Conservation (phyloP, 148 eudicot species). For the Arctostaphylos glauca region DNA sequence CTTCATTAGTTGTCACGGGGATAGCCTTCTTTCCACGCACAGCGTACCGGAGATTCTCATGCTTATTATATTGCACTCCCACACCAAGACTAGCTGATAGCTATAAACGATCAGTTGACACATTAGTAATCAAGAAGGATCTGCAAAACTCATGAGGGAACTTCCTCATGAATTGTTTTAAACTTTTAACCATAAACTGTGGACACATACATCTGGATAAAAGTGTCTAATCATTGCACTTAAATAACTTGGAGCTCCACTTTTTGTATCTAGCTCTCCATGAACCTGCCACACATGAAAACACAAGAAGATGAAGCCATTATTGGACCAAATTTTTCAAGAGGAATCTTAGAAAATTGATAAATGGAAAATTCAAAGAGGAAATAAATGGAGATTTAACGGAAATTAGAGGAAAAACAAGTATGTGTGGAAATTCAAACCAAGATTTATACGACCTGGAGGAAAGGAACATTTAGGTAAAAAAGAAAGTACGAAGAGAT, state of each 20-base stretch:
- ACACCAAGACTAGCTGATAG: conserved; percentile 61
- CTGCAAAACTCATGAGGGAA: not conserved
- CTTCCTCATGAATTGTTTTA: not conserved
- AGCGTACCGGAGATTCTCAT: conserved; percentile 50
- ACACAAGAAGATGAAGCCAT: not conserved
- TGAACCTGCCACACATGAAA: conserved; percentile 41
- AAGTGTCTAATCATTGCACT: conserved; percentile 59
- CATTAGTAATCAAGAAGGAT: conserved; percentile 9
- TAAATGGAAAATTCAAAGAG: no score
- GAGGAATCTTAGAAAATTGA: not conserved
- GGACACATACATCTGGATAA: conserved; percentile 55
- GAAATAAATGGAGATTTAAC: not conserved
- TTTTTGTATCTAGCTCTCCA: conserved; percentile 82
- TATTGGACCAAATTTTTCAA: not conserved
- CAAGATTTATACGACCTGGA: not conserved
- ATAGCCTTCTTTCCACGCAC: conserved; percentile 70
- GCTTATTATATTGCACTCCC: conserved; percentile 61
- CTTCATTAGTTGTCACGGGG: conserved; percentile 61
- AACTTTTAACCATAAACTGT: not conserved
- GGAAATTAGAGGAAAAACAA: not conserved
- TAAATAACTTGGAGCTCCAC: conserved; percentile 60
- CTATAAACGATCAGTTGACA: conserved; percentile 31
- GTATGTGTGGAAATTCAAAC: not conserved
- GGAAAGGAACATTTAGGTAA: not conserved
- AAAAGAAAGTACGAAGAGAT: not conserved